These are phyloP conservation scores for Globisporangium polare DNA, from an alignment of 352 stramenopile genomes.

Conservation along the genomic window DNA sequence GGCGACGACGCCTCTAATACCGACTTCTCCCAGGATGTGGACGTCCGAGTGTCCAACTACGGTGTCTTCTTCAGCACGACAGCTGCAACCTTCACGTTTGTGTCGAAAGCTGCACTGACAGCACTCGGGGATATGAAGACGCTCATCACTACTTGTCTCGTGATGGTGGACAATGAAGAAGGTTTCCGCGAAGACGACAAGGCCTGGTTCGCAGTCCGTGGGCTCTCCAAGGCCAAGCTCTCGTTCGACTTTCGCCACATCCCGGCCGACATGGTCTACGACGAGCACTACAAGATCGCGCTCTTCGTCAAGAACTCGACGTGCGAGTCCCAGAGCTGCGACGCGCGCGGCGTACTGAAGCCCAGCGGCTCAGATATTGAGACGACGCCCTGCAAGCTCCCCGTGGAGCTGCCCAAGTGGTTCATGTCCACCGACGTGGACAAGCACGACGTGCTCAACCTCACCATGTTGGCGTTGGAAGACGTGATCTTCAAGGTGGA, in stretches of 20 bases:
- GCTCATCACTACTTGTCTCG: slow-evolving; percentile 33
- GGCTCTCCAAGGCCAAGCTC: slow-evolving; percentile 90
- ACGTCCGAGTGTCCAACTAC: slow-evolving; percentile 82
- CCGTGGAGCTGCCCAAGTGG: slow-evolving; percentile 88
- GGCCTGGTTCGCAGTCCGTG: slow-evolving; percentile 91
- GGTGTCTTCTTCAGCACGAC: slow-evolving; percentile 72
- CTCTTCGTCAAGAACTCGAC: slow-evolving; percentile 93
- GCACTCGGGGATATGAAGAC: slow-evolving; percentile 20
- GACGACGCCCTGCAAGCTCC: slow-evolving; percentile 89
- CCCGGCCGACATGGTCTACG: slow-evolving; percentile 88
- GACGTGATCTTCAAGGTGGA: slow-evolving; percentile 95
- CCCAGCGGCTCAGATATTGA: slow-evolving; percentile 72
- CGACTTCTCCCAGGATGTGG: slow-evolving; percentile 20
- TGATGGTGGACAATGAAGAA: slow-evolving; percentile 60
- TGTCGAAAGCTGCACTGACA: slow-evolving; percentile 18
- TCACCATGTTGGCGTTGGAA: slow-evolving; percentile 94
- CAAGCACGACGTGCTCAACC: slow-evolving; percentile 93
- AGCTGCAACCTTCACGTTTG: slow-evolving; percentile 38
- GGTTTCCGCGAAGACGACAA: slow-evolving; percentile 69
- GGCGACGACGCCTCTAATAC: slow-evolving; percentile 23
- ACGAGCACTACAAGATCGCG: slow-evolving; percentile 95
- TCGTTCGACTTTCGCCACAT: slow-evolving; percentile 95
- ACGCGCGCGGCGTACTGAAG: slow-evolving; percentile 44
- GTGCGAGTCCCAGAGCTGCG: slow-evolving; percentile 87
- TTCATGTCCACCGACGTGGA: slow-evolving; percentile 88